These are phyloP conservation scores for Kwoniella sp. DNA, from an alignment of 768 basidiomycete genomes.

Conservation along the genomic window DNA sequence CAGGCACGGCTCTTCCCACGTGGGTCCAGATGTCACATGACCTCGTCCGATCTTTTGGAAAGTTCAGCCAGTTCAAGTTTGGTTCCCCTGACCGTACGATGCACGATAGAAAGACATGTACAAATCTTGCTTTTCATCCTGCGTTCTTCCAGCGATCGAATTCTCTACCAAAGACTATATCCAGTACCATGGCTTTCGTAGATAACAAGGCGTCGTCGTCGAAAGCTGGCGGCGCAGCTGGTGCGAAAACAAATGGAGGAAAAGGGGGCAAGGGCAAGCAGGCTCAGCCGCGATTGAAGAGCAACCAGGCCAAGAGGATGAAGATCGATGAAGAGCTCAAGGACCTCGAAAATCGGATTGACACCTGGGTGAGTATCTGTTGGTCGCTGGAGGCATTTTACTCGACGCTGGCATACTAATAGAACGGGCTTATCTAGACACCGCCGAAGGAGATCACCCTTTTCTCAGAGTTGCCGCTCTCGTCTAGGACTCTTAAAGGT, in stretches of 20 bases:
- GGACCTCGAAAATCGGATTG: conserved; percentile 51
- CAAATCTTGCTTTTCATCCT: no score
- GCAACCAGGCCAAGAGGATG: conserved; percentile 42
- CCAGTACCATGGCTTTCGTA: conserved; percentile 20
- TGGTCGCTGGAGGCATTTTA: neutral
- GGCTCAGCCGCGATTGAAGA: conserved; percentile 37
- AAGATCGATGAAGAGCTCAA: conserved; percentile 53
- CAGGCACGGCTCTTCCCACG: conserved; percentile 6
- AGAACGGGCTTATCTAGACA: conserved; percentile 57
- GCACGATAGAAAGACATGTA: neutral
- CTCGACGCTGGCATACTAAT: neutral
- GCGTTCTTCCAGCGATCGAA: no score
- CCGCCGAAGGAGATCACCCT: conserved; percentile 62
- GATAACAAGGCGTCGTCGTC: conserved; percentile 24
- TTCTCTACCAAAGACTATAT: neutral
- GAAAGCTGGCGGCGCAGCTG: neutral
- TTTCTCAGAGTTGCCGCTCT: conserved; percentile 78
- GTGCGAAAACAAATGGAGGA: neutral
- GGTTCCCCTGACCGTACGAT: neutral
- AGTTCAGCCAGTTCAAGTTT: neutral
- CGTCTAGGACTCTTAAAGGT: conserved; percentile 75
- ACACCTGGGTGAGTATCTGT: conserved; percentile 52
- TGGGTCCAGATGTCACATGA: neutral
- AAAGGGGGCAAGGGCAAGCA: conserved; percentile 22
- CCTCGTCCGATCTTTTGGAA: neutral